Evolutionary conservation across 2,329 filamentous ascomycete genomes (phyloP).

Genomic region (Arthroderma sp.): DNA sequence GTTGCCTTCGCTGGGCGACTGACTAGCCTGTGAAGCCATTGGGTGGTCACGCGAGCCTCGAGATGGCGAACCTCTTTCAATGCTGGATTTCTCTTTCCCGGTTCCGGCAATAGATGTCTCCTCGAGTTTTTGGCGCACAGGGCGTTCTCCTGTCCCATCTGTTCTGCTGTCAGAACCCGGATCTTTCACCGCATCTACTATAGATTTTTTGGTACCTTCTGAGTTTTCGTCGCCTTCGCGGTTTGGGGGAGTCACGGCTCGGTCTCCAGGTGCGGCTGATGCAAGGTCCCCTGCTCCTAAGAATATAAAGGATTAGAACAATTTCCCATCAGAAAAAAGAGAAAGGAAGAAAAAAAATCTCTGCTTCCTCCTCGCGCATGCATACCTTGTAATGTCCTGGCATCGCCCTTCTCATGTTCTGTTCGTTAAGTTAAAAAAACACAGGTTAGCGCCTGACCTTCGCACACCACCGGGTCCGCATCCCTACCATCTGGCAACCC

Average conservation of each 20-base stretch:
- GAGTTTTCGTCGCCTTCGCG: constrained; percentile 9
- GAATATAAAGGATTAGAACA: no score
- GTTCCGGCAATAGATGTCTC: constrained; percentile 44
- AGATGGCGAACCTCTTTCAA: neutral
- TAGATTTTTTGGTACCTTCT: constrained; percentile 11
- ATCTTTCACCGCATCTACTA: constrained; percentile 13
- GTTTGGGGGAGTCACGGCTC: neutral
- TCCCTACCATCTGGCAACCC: no score
- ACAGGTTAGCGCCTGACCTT: no score
- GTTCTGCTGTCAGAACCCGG: constrained; percentile 10
- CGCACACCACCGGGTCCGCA: no score
- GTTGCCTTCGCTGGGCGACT: constrained; percentile 11
- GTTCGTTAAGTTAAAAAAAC: no score
- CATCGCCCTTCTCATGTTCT: no score
- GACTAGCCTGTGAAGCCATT: constrained; percentile 6
- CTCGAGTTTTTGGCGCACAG: constrained; percentile 48
- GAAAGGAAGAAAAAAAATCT: no score
- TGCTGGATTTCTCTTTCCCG: neutral
- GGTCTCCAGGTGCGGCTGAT: no score
- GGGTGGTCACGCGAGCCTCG: constrained; percentile 10
- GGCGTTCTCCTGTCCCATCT: constrained; percentile 38
- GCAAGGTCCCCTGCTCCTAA: no score
- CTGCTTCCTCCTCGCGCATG: no score
- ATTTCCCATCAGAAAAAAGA: no score
- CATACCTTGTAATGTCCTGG: no score